Evolutionary conservation across 2,329 filamentous ascomycete species (phyloP).

Genomic region (Mycosphaerella sp.): DNA sequence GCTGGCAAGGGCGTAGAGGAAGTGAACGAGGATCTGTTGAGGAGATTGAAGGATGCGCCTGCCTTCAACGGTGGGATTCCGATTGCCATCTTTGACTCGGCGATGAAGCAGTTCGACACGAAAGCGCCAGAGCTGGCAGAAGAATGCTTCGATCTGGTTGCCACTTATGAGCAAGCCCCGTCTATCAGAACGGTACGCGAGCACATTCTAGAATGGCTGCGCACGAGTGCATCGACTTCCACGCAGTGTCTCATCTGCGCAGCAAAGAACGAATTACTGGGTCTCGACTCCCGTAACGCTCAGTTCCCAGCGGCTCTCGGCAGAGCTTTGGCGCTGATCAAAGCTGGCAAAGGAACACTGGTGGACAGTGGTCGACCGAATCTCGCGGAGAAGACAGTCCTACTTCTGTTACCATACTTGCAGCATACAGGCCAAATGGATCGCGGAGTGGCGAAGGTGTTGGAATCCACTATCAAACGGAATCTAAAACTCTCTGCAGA

Average conservation of each 20-base stretch:
- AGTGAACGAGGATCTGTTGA: conserved; percentile 51
- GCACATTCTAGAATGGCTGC: conserved; percentile 64
- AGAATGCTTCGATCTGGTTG: conserved; percentile 74
- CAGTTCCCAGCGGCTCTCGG: conserved; percentile 68
- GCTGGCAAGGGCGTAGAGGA: conserved; percentile 43
- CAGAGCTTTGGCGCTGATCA: conserved; percentile 57
- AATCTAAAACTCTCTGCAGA: conserved; percentile 18
- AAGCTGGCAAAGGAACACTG: conserved; percentile 41
- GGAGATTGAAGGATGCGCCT: conserved; percentile 63
- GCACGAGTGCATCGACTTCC: conserved; percentile 48
- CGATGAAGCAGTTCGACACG: conserved; percentile 69
- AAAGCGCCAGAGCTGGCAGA: conserved; percentile 56
- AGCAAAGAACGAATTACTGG: conserved; percentile 63
- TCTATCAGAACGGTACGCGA: conserved; percentile 61
- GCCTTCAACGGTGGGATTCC: conserved; percentile 91
- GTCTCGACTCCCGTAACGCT: conserved; percentile 55
- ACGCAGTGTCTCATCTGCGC: conserved; percentile 56
- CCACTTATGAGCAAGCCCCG: conserved; percentile 59
- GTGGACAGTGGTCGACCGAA: conserved; percentile 29
- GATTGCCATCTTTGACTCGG: conserved; percentile 81
- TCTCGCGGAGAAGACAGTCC: conserved; percentile 44
- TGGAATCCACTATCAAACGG: conserved; percentile 37
- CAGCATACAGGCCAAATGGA: conserved; percentile 44
- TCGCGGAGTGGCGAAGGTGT: conserved; percentile 48
- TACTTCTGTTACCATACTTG: conserved; percentile 44